phyloP scores from a whole-genome alignment of 2,329 filamentous ascomycete species.

The Herpotrichia juniperi region DNA sequence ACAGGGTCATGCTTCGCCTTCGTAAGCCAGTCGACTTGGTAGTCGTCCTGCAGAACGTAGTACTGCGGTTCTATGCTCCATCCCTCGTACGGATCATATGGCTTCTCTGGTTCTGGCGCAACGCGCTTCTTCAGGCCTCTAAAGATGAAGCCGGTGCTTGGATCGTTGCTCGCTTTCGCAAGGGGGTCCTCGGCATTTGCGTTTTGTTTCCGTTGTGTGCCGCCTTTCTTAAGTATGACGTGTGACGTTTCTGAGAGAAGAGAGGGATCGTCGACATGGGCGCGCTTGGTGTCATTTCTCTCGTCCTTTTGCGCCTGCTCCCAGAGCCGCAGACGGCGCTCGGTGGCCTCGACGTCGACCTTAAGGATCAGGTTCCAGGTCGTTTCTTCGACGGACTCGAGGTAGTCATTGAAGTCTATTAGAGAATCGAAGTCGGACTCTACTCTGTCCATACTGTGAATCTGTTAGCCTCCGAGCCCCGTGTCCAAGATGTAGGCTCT shows the following conservation, averaged over 20 bases:
- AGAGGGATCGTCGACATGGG: constrained; percentile 24
- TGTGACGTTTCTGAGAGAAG: constrained; percentile 20
- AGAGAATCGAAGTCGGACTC: constrained; percentile 91
- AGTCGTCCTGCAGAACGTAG: constrained; percentile 71
- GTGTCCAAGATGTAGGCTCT: background rate
- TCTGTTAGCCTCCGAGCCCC: background rate
- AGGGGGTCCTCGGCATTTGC: constrained; percentile 34
- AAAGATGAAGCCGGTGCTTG: constrained; percentile 62
- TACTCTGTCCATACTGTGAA: constrained; percentile 77
- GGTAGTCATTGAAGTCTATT: constrained; percentile 87
- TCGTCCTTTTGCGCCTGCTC: constrained; percentile 71
- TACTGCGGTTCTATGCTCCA: constrained; percentile 69
- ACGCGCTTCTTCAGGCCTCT: constrained; percentile 76
- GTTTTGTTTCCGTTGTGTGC: constrained; percentile 59
- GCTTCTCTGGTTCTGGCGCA: constrained; percentile 68
- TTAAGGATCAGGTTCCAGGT: constrained; percentile 86
- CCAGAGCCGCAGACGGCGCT: constrained; percentile 69
- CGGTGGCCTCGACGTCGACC: constrained; percentile 68
- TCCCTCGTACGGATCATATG: constrained; percentile 89
- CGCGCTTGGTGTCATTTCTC: constrained; percentile 55
- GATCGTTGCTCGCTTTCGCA: constrained; percentile 28
- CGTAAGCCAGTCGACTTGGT: constrained; percentile 77
- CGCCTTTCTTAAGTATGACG: constrained; percentile 67
- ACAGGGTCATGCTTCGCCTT: constrained; percentile 68
- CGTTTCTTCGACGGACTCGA: constrained; percentile 88